Evolutionary conservation across 2,329 filamentous ascomycete species (phyloP).

Genomic region (Biscogniauxia sp.): DNA sequence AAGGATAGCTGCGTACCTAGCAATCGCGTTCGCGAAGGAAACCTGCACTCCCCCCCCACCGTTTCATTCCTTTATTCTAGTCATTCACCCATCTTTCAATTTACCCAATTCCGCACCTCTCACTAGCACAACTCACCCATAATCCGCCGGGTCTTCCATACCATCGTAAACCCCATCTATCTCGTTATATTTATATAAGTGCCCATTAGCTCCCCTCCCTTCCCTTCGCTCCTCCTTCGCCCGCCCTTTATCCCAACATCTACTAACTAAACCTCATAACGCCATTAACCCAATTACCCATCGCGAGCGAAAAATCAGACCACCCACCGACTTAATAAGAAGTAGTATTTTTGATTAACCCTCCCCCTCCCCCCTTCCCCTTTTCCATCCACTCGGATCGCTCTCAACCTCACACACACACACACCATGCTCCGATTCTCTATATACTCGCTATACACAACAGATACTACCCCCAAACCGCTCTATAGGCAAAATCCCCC

Average conservation of each 20-base stretch:
- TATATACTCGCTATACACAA: too few species aligned
- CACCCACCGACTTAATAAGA: neutral
- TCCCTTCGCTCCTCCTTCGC: neutral
- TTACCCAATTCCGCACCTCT: neutral
- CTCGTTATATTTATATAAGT: neutral
- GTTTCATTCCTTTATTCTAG: neutral
- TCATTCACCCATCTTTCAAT: neutral
- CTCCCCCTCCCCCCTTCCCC: neutral
- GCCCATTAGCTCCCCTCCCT: neutral
- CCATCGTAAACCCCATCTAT: neutral
- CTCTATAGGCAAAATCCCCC: too few species aligned
- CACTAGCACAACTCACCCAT: too few species aligned
- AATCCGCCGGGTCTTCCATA: too few species aligned
- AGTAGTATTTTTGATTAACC: neutral
- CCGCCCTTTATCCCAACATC: too few species aligned
- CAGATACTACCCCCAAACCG: too few species aligned
- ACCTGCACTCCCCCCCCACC: neutral
- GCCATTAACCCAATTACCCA: too few species aligned
- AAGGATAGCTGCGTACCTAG: too few species aligned
- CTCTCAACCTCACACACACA: too few species aligned
- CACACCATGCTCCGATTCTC: too few species aligned
- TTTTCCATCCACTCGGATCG: neutral
- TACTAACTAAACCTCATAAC: too few species aligned
- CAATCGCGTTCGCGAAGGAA: too few species aligned
- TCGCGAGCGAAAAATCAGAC: neutral